A percentile compares a stretch with the other conserved stretches of the same genome.
Conservation (phyloP, 345 rosid species). For the Draba incana region DNA sequence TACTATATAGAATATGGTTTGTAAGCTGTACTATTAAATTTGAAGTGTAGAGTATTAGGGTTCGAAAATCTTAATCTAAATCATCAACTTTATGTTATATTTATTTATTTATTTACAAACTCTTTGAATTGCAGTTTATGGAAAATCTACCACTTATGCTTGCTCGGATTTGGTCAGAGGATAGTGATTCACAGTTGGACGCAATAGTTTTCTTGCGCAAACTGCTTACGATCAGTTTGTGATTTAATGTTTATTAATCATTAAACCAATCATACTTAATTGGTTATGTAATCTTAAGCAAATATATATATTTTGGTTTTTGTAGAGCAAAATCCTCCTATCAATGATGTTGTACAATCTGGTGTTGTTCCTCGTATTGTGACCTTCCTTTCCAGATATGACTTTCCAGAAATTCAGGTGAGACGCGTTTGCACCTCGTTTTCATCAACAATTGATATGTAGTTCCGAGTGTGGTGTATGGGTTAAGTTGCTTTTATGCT, state of each 20-base stretch:
- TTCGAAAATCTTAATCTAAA: too few species aligned
- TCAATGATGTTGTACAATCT: slow-evolving; percentile 67
- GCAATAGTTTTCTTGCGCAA: slow-evolving; percentile 71
- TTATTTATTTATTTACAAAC: neutral
- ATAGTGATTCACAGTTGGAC: slow-evolving; percentile 58
- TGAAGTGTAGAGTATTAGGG: too few species aligned
- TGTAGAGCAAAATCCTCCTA: slow-evolving; percentile 68
- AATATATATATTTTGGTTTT: neutral
- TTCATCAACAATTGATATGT: neutral
- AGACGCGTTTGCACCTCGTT: slow-evolving; percentile 12
- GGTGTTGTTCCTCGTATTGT: slow-evolving; percentile 82
- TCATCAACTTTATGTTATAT: too few species aligned
- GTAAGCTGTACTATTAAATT: too few species aligned
- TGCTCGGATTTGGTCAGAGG: slow-evolving; percentile 65
- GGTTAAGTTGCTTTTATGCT: neutral
- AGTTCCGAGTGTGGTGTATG: neutral
- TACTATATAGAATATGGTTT: too few species aligned
- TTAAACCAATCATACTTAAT: too few species aligned
- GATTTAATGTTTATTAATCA: neutral
- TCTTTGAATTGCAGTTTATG: slow-evolving; percentile 47
- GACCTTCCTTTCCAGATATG: slow-evolving; percentile 71
- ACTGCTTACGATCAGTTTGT: slow-evolving; percentile 70
- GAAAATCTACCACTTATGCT: slow-evolving; percentile 67
- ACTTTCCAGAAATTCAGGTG: slow-evolving; percentile 83
- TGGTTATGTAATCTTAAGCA: neutral